A percentile compares a stretch with the other conserved stretches of the same genome.
These are phyloP conservation scores for Phytopythium mirpurense DNA, from an alignment of 352 stramenopile genomes.

Conservation along the genomic window DNA sequence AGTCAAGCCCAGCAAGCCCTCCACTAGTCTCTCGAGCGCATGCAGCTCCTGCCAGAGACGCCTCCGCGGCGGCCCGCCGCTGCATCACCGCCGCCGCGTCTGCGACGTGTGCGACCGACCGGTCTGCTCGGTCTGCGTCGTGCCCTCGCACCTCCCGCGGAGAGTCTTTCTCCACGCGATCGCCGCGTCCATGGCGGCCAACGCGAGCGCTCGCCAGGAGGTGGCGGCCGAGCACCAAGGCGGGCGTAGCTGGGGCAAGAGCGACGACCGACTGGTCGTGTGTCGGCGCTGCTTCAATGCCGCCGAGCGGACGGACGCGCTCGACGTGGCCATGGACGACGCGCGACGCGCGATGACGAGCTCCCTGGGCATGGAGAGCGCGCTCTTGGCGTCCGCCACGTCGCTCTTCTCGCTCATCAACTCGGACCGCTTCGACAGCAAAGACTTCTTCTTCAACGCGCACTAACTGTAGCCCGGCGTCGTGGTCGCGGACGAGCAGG, in stretches of 20 bases:
- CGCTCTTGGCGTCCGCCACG: conserved; percentile 26
- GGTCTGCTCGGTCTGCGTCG: conserved; percentile 3
- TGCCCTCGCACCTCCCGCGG: neutral
- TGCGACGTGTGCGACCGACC: conserved; percentile 3
- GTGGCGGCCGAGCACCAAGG: neutral
- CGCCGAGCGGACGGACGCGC: conserved; percentile 16
- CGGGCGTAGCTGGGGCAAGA: neutral
- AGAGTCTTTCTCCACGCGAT: neutral
- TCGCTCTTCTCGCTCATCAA: conserved; percentile 32
- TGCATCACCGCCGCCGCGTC: conserved; percentile 2
- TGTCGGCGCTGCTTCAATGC: conserved; percentile 19
- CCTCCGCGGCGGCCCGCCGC: neutral
- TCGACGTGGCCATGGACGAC: conserved; percentile 27
- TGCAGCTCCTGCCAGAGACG: conserved; percentile 13
- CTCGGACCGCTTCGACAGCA: conserved; percentile 28
- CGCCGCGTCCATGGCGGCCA: neutral
- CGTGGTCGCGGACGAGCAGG: too few species aligned
- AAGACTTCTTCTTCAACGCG: conserved; percentile 23
- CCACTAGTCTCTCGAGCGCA: conserved; percentile 7
- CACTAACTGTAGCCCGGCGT: too few species aligned
- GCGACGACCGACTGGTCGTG: conserved; percentile 11
- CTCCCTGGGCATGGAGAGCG: conserved; percentile 9
- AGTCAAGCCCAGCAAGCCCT: conserved; percentile 1
- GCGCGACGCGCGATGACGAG: conserved; percentile 12
- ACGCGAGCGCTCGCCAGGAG: neutral